Evolutionary conservation across 1,284 basidiomycete genomes (phyloP), one percentile per base, ranked within the genome.

Genomic region (Apiotrichum akiyoshidainum): DNA sequence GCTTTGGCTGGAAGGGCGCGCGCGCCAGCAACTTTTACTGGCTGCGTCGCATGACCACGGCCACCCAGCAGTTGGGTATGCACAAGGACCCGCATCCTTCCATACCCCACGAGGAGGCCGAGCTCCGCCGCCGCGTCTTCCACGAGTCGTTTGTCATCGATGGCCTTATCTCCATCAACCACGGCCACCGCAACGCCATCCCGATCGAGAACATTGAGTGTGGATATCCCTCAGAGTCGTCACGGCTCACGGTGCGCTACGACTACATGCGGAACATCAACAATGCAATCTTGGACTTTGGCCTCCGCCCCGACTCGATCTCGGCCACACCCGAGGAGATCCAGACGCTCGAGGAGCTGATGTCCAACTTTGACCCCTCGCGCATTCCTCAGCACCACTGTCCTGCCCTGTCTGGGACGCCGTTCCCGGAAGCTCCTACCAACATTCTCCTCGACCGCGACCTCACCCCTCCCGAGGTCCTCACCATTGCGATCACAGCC

Each of bases 81-180:
- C 71, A 76, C 59, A 70, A 69, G 49, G 74, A 76, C 42, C 72
- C 73, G 2, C 74, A 73, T 52, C 65, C 67, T 0, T 69, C 67
- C 2, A 50, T 74, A 21, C 65, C 70, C 0, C 58, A 65, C n/a
- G 57, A 66, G 14, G 73, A 76, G 60, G 59, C 64, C 37, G 68
- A 74, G 16, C 71, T 76, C 58, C 62, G 73, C 9, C 67, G 74
- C 26, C 57, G 72, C 8, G 68, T 76, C 3, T 76, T 74, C 61
- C 67, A 70, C 57, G 74, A 76, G 60, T 59, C 64, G 14, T 73
- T 69, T 54, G 61, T 66, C 7, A 58, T 73, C 13, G 74, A 76
- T 51, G 70, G 70, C 46, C 55, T 74, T 21, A 62, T 74, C 37
- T 68, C 68, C 19, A 68, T 74, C 49, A 74, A 72, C 52, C 72